Base-by-base conservation (phyloP, 1,139 yeast genomes). In the Geotrichum phurueaensis region DNA sequence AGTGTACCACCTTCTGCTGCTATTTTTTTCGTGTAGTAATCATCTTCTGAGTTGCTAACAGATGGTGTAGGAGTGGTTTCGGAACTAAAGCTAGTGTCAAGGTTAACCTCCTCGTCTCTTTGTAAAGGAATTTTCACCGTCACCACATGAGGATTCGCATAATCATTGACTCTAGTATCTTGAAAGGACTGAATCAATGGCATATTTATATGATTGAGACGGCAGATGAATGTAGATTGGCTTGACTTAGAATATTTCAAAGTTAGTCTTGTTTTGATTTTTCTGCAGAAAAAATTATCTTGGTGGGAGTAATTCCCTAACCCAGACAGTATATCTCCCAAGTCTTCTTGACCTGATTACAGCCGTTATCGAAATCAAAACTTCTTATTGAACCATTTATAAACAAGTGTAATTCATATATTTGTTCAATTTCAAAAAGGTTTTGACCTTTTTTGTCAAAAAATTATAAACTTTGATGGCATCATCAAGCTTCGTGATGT, bases 311-410 rank as follows among this genome's bases (percentile, higher is more conserved):
- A 10, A n/a, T n/a, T 22, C 47, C 47, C 47, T 39, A 39, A 39
- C 47, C 47, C 47, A 39, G 3, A 27, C 9, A 27, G 5, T 7
- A 27, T 7, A 27, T 27, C 31, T 27, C 31, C 31, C 31, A 27
- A 27, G 31, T 27, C 31, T 27, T 27, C 9, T 27, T 27, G 9
- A 27, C 31, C 31, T 27, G 9, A 27, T 1, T 29, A 78, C 69
- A 54, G 68, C 70, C 2, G 63, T 54, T 29, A 64, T 62, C 6
- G 68, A 63, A 57, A 25, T 25, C 27, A 25, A 25, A 25, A 25
- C 27, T 25, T 25, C 27, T 25, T 25, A 25, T 5, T 25, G 27
- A 25, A 25, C 27, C 27, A 25, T 25, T 25, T 25, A n/a, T n/a
- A n/a, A n/a, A n/a, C n/a, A n/a, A n/a, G n/a, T n/a, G n/a, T n/a